Evolutionary conservation across 2,329 filamentous ascomycete genomes (phyloP), one percentile per base, ranked within the genome.

Genomic region (Emmonsiellopsis sp.): DNA sequence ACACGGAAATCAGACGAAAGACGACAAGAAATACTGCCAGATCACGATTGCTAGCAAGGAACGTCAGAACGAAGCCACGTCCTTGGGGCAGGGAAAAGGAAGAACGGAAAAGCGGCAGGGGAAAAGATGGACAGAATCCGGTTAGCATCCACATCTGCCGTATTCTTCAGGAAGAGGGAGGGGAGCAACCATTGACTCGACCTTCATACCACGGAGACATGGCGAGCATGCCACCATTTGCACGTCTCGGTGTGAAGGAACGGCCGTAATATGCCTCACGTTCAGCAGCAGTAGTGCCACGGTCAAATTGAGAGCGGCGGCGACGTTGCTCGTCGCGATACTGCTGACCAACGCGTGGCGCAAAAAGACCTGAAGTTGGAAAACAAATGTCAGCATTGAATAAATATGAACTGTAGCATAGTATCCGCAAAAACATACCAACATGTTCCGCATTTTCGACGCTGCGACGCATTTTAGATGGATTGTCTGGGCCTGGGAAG

Each of bases 361-460:
- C 88, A 67, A 90, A 95, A 0, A 95, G 79, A 0, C 85, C 85
- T 88, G 43, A 10, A 50, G n/a, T 26, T 26, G 8, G 46, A 49
- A 20, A 47, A 37, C 32, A 40, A 40, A 41, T 40, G 11, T n/a
- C 3, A 6, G 11, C 7, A 16, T 16, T 15, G n/a, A 42, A n/a
- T 42, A 16, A 16, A 16, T 15, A 15, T n/a, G n/a, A 16, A 8
- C 11, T 15, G n/a, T 42, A n/a, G n/a, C 16, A 13, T 15, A 7
- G 9, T 15, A 34, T 47, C 34, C 5, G 45, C 48, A 52, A 13
- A 53, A 51, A 77, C 84, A 68, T 67, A 83, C 90, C 90, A 60
- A 92, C 83, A 64, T 89, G 84, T 65, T 89, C 86, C 1, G 89
- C 89, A 66, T 93, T 94, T 66, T 94, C 87, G 56, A 87, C 86